Conservation (phyloP, 1,139 yeast species). For the Candida freyschussii region DNA sequence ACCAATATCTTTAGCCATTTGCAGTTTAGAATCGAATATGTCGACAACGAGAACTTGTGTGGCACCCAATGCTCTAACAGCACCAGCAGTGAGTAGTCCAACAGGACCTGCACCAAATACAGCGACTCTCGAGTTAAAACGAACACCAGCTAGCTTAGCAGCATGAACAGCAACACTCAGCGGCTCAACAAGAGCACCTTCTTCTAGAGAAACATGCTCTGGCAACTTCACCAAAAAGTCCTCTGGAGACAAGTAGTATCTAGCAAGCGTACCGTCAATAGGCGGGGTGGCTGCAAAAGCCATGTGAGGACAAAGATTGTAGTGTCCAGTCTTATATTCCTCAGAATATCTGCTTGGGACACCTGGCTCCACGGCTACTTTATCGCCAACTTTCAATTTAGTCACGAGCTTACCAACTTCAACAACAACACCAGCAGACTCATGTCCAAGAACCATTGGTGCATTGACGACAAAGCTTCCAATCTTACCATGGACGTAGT, state of each 20-base stretch:
- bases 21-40: constrained; percentile 28
- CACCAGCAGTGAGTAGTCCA: constrained; percentile 74
- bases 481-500: constrained; percentile 72
- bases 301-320: constrained; percentile 81
- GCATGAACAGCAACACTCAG: constrained; percentile 85
- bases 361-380: constrained; percentile 58
- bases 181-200: constrained; percentile 90
- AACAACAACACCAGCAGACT: constrained; percentile 65
- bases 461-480: constrained; percentile 58
- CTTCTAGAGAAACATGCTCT: constrained; percentile 68
- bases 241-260: constrained; percentile 72
- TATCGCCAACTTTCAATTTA: constrained; percentile 64
- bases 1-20: constrained; percentile 28
- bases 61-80: constrained; percentile 82
- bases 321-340: constrained; percentile 69
- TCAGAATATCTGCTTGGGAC: constrained; percentile 73
- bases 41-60: constrained; percentile 34
- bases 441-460: constrained; percentile 76
- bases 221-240: constrained; percentile 81
- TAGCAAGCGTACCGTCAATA: constrained; percentile 65
- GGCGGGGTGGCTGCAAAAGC: constrained; percentile 87
- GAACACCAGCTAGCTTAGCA: constrained; percentile 59
- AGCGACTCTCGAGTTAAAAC: constrained; percentile 68
- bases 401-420: constrained; percentile 62
- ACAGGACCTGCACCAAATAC: constrained; percentile 95